These are phyloP conservation scores for Gossypium aridum DNA, from an alignment of 441 rosid genomes.

Conservation along the genomic window DNA sequence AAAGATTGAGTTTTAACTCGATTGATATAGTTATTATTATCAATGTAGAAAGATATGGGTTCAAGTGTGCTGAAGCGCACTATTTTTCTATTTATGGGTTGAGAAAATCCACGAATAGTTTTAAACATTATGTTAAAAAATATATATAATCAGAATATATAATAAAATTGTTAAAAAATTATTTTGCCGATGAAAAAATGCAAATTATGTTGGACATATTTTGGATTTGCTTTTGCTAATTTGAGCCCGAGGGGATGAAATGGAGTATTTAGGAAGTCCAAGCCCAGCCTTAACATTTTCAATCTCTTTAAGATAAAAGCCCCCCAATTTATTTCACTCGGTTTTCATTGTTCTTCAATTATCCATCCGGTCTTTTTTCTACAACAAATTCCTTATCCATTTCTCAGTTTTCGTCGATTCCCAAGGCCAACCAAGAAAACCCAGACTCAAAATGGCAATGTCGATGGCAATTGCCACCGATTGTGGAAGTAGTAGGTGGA, in stretches of 20 bases:
- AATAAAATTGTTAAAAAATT: no score
- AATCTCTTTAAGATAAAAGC: not conserved
- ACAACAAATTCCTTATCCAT: not conserved
- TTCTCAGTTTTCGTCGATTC: not conserved
- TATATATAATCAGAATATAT: not conserved
- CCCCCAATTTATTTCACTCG: not conserved
- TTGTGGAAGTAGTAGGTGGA: conserved; percentile 31
- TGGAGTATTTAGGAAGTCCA: not conserved
- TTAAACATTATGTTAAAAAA: no score
- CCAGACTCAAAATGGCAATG: not conserved
- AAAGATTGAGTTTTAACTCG: no score
- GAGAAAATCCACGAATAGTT: accelerated
- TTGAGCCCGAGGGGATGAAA: not conserved
- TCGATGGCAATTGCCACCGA: not conserved
- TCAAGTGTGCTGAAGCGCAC: no score
- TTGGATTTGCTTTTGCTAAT: not conserved
- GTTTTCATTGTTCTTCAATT: not conserved
- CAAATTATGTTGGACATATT: not conserved
- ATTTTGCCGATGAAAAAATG: no score
- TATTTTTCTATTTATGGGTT: no score
- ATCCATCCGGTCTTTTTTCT: not conserved
- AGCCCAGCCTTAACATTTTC: not conserved
- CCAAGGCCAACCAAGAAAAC: not conserved
- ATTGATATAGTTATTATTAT: no score
- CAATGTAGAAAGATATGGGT: no score